Evolutionary conservation across 176 grass and related monocot species (phyloP), one percentile per base, ranked within the genome.

Genomic region (Chloris gayana): DNA sequence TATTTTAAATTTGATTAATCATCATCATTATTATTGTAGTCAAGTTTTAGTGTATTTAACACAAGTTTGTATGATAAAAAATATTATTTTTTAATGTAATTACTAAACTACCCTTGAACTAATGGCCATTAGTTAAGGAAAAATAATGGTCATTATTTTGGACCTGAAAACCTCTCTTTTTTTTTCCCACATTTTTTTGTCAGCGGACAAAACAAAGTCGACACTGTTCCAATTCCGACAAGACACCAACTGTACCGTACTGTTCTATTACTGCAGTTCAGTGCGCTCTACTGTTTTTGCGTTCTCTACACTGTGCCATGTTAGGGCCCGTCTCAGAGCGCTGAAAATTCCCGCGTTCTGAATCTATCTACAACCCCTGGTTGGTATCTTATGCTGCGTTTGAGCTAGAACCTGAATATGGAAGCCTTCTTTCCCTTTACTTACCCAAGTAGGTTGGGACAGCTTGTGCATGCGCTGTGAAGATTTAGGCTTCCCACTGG

Each of bases 401-500:
- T n/a, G n/a, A n/a, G n/a, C n/a, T n/a, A n/a, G n/a, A n/a, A n/a
- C n/a, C n/a, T n/a, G n/a, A n/a, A n/a, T n/a, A n/a, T n/a, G n/a
- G n/a, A n/a, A n/a, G n/a, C n/a, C n/a, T n/a, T n/a, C n/a, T n/a
- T n/a, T n/a, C n/a, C n/a, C n/a, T n/a, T n/a, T n/a, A 82, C 88
- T 89, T 91, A 94, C 92, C 86, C 86, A 86, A 12, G 47, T 82
- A 31, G 80, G 85, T 47, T 80, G 83, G 22, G 77, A 76, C 21
- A 80, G 59, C 80, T 77, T 90, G 45, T 77, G 69, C 53, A 69
- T 77, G 51, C 65, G 85, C 86, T 84, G 78, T 64, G 53, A 29
- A 17, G 73, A 37, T 35, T 42, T 22, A 27, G 62, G 70, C 14
- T 80, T 88, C 42, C 70, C 70, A 27, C 21, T 53, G 25, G 81